Percentiles rank a stretch among this genome's conserved stretches.
Conservation (phyloP, 768 basidiomycete genomes). For the Mycena leptocephala region DNA sequence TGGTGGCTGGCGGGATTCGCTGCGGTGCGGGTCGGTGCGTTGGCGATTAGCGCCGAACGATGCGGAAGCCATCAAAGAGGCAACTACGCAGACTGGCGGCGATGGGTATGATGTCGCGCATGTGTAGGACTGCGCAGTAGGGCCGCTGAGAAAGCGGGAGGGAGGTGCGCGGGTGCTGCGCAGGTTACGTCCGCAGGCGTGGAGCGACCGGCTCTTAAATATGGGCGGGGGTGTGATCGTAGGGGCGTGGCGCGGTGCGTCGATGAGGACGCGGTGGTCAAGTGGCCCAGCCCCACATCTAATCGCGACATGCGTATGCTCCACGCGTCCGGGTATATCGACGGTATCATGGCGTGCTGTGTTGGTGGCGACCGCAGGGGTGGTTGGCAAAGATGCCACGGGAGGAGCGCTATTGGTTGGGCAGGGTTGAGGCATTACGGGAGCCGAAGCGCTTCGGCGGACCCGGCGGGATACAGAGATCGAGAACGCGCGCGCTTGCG, state of each 20-base stretch:
- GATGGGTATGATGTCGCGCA: conserved; percentile 9
- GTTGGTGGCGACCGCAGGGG: not conserved
- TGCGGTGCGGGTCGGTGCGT: not conserved
- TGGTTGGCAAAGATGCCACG: not conserved
- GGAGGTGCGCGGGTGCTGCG: conserved; percentile 4
- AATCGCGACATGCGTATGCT: not conserved
- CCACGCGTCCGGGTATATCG: conserved; percentile 5
- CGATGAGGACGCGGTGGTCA: not conserved
- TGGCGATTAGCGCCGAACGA: conserved; percentile 2
- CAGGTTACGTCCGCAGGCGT: conserved; percentile 1
- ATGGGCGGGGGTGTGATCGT: not conserved
- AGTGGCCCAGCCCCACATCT: conserved; percentile 34
- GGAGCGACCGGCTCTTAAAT: conserved; percentile 3
- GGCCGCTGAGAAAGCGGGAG: conserved; percentile 4
- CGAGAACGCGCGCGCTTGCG: not conserved
- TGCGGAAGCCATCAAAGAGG: not conserved
- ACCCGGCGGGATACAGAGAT: not conserved
- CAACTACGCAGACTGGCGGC: conserved; percentile 1
- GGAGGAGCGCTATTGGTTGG: not conserved
- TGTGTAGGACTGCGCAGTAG: conserved; percentile 7
- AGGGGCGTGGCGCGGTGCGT: not conserved
- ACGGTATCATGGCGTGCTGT: conserved; percentile 3
- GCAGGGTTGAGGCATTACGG: not conserved
- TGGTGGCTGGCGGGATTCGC: not conserved
- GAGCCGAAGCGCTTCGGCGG: conserved; percentile 2